A percentile compares a stretch with the other conserved stretches of the same genome.
These are phyloP conservation scores for Coniochaeta hoffmannii DNA, from an alignment of 2,329 filamentous ascomycete genomes.

Conservation along the genomic window DNA sequence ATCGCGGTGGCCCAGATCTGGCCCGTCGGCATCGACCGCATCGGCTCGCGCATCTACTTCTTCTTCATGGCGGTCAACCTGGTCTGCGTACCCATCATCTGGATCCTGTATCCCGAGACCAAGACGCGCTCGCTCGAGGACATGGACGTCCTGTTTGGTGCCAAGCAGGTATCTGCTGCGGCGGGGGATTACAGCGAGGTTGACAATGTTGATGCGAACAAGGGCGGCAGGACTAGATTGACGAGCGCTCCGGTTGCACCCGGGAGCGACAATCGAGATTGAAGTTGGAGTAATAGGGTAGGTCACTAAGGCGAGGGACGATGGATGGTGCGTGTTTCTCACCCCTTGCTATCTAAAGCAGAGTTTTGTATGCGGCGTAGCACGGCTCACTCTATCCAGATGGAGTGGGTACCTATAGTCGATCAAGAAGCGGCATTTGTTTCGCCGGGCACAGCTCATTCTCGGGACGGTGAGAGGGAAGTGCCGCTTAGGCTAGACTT, in stretches of 20 bases:
- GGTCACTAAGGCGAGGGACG: no score
- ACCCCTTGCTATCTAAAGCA: no score
- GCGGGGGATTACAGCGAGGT: not conserved
- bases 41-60: constrained; percentile 48
- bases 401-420: no score
- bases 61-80: constrained; percentile 49
- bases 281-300: not conserved
- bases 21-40: constrained; percentile 42
- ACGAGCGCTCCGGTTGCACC: not conserved
- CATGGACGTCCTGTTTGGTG: constrained; percentile 28
- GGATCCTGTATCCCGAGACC: constrained; percentile 25
- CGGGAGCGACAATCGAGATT: not conserved
- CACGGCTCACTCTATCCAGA: no score
- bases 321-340: no score
- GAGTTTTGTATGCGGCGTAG: no score
- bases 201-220: not conserved
- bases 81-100: constrained; percentile 35
- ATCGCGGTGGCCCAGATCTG: constrained; percentile 47
- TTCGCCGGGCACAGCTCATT: no score
- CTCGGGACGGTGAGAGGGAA: no score
- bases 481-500: no score
- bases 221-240: not conserved
- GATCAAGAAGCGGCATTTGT: no score
- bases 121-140: constrained; percentile 23
- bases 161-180: not conserved